A percentile compares a stretch with the other conserved stretches of the same genome.
These are phyloP conservation scores for Ceratocystis cacaofunesta DNA, from an alignment of 2,329 filamentous ascomycete genomes.

Conservation along the genomic window DNA sequence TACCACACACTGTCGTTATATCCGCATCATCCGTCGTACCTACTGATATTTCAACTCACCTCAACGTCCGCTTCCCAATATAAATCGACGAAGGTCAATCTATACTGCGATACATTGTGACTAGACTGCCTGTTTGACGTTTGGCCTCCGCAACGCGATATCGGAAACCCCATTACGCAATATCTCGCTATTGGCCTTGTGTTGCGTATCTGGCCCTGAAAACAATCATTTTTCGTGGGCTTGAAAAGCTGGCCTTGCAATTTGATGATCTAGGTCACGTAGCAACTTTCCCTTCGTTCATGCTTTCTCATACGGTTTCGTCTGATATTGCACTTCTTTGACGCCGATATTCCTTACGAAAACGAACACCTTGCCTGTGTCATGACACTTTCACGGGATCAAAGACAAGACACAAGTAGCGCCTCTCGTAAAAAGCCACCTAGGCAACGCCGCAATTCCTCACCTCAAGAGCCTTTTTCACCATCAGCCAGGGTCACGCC, in stretches of 20 bases:
- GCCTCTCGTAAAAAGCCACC: neutral
- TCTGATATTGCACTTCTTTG: neutral
- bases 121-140: too few relatives aligned
- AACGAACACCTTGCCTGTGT: neutral
- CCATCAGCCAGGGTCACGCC: constrained; percentile 2
- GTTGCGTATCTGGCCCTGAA: neutral
- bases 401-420: neutral
- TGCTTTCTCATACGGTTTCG: neutral
- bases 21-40: neutral
- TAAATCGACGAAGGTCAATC: too few relatives aligned
- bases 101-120: too few relatives aligned
- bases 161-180: too few relatives aligned
- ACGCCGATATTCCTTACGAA: neutral
- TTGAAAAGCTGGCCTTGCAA: neutral
- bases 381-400: constrained; percentile 6
- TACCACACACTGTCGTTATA: neutral
- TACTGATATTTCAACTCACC: neutral
- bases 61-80: neutral
- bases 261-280: neutral
- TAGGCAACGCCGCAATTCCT: neutral
- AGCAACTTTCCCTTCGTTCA: neutral
- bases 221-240: neutral
- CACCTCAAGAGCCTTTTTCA: neutral
- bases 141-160: too few relatives aligned
- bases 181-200: neutral